phyloP scores from a whole-genome alignment of 441 rosid species.

The Jatropha podagrica region DNA sequence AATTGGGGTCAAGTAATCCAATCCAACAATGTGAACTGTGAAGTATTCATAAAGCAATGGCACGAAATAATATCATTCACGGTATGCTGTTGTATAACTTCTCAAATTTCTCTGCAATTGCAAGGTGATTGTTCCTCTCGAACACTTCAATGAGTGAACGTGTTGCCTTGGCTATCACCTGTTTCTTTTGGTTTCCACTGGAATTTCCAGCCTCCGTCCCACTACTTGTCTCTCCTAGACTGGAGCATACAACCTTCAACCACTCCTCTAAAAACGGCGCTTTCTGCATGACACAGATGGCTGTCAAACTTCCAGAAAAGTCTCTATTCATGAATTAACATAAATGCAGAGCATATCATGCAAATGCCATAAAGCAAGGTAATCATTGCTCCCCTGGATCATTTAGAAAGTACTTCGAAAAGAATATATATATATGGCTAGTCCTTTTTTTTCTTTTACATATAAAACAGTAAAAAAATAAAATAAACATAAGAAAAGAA shows the following conservation, averaged over 20 bases:
- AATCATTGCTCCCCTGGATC: neutral
- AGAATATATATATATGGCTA: neutral
- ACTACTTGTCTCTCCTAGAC: conserved; percentile 41
- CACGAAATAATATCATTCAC: neutral
- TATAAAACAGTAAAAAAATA: neutral
- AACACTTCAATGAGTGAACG: conserved; percentile 52
- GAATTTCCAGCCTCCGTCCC: conserved; percentile 32
- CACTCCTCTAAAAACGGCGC: conserved; percentile 79
- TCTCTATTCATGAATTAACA: neutral
- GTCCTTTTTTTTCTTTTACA: neutral
- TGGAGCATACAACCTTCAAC: conserved; percentile 62
- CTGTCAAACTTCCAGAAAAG: neutral
- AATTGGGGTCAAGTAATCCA: neutral
- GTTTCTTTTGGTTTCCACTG: conserved; percentile 61
- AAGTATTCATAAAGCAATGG: neutral
- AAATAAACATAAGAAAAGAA: neutral
- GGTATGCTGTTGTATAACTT: conserved; percentile 29
- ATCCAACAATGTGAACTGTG: conserved; percentile 1
- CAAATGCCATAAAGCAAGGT: neutral
- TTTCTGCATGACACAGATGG: conserved; percentile 47
- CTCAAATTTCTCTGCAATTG: conserved; percentile 47
- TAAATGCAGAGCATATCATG: conserved; percentile 6
- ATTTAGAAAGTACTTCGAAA: neutral
- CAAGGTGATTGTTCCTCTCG: conserved; percentile 32
- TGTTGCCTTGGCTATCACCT: conserved; percentile 63